Evolutionary conservation across 1,139 yeast species (phyloP), one percentile per base, ranked within the genome.

Genomic region (Geotrichum macrosporum): DNA sequence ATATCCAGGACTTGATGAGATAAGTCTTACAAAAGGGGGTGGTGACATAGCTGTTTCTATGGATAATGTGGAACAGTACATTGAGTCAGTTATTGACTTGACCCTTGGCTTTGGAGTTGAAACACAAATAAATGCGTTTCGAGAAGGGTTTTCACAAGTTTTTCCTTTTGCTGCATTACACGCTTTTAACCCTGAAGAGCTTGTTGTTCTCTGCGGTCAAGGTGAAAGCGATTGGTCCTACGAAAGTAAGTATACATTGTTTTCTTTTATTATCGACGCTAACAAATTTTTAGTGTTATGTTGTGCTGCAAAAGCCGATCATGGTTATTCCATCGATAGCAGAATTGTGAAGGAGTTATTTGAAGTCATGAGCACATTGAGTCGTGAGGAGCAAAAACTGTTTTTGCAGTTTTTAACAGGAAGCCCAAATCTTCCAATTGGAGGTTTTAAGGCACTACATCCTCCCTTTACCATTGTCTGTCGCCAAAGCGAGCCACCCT

Each of bases 361-460:
- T 26, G 70, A 72, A 29, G 73, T 86, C 1, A 71, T 92, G 75
- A 63, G 77, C 3, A 68, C 69, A 5, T 83, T 88, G 53, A 62
- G 65, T 9, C 59, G 59, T 3, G 60, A 65, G 2, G 84, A 88
- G 53, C 78, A 84, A 53, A 73, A 97, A 41, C 68, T 74, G 31
- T 89, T 92, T 59, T 67, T 88, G 43, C 96, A 87, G 63, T 92
- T 92, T 63, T 71, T 89, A 53, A 92, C 98, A 0, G 98, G 98
- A 0, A 80, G 96, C 3, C 96, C 97, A 3, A 85, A 83, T 55
- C 67, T 92, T 43, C 98, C 98, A 0, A 77, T 88, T 58, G 98
- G 97, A 0, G 98, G 98, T 0, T 92, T 92, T 70, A 84, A 82
- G 58, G 76, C 86, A 1, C 70, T 92, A 49, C 74, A 77, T 41